Evolutionary conservation across 345 rosid genomes (phyloP), one percentile per base, ranked within the genome.

Genomic region (Brassica rapa): DNA sequence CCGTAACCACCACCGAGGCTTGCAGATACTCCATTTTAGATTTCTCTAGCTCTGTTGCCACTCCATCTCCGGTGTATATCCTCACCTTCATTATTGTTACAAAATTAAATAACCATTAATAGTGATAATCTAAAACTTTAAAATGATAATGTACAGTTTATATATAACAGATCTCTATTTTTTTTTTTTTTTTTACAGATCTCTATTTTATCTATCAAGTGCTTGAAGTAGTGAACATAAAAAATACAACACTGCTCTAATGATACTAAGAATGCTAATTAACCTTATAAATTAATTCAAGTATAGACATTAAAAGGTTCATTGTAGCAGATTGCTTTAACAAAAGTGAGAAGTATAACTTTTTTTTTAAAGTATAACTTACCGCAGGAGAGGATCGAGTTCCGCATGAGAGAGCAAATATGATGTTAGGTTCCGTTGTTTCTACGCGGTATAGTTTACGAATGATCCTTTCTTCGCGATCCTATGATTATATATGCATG

Each of bases 341-440:
- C 6, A 59, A 60, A 21, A 68, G 43, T 56, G 71, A 23, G 46
- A 19, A 19, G 30, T 27, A 27, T 27, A 27, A 27, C 30, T 27
- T 27, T 27, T 27, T 27, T 27, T 27, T 2, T 25, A 12, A 56
- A 68, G 25, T 27, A 15, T 19, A 10, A 80, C 90, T 89, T 81
- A 92, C 97, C 1, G 98, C 98, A 0, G 98, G 98, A 19, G 98
- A 92, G 8, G 98, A 94, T 53, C 93, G 93, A 62, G 98, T 88
- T 79, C 98, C 98, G 21, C 89, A 88, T 69, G 91, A 89, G 4
- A 94, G 94, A 69, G 97, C 97, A 71, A 94, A 92, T 70, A 89
- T 84, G 81, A 89, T 83, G 37, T 92, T 92, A 46, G 93, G 93
- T 84, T 92, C 90, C 46, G 59, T 83, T 66, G 86, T 59, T 53